Conservation (phyloP, 805 yeast genomes). For the Clavispora carvajalis region DNA sequence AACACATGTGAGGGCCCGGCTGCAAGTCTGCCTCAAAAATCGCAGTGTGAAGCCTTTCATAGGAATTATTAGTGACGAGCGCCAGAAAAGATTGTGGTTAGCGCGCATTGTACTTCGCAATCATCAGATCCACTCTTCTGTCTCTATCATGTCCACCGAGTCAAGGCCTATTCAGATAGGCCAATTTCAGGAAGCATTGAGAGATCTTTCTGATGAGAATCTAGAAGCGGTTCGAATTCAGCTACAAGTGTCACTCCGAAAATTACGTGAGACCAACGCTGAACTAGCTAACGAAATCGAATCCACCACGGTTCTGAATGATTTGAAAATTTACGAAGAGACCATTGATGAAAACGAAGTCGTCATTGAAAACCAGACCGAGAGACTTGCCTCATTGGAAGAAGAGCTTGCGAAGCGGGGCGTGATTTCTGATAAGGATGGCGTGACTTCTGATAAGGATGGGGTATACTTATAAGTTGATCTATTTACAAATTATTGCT, state of each 20-base stretch:
- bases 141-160: constrained; percentile 17
- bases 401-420: constrained; percentile 45
- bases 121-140: background rate
- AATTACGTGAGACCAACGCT: constrained; percentile 46
- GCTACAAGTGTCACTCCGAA: constrained; percentile 26
- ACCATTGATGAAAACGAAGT: constrained; percentile 50
- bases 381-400: constrained; percentile 40
- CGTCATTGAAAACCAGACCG: constrained; percentile 48
- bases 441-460: constrained; percentile 1
- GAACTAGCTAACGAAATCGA: constrained; percentile 41
- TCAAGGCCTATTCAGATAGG: constrained; percentile 22
- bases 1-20: background rate
- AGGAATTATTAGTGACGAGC: background rate
- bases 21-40: background rate
- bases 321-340: constrained; percentile 47
- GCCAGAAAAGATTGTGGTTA: background rate
- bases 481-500: background rate
- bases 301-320: constrained; percentile 28
- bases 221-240: constrained; percentile 11
- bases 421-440: background rate
- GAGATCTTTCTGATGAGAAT: constrained; percentile 45
- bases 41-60: background rate
- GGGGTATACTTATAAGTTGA: constrained; percentile 6
- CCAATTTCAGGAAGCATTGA: constrained; percentile 50
- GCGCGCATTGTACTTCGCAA: background rate